Base-by-base conservation (phyloP, 2,329 filamentous ascomycete genomes). In the Colletotrichum gigasporum region DNA sequence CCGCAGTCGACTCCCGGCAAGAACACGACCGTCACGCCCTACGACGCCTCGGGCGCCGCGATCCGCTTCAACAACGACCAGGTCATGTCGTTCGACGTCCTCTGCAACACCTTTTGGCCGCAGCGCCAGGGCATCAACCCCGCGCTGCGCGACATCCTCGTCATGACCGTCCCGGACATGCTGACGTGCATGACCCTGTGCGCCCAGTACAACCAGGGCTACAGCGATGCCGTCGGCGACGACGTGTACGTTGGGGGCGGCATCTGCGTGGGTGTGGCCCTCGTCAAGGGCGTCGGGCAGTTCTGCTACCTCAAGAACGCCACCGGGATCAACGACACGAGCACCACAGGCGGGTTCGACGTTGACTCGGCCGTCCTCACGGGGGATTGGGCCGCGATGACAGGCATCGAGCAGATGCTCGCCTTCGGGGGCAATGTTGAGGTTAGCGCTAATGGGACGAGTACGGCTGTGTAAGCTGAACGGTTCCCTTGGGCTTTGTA, bases 11-110 rank as follows among this genome's bases (percentile, higher is more conserved):
- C n/a, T 10, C 24, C 28, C 18, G 41, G 28, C 18, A 12, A 11
- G 2, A 61, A 52, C 30, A 66, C 45, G 20, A 56, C 20, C 34
- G 55, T 67, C 7, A 67, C 64, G 11, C 55, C 64, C n/a, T 66
- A 66, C 48, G 64, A 67, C 50, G 64, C 62, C 26, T 67, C 64
- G 2, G 64, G 64, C 20, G 48, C 47, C 11, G 54, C 64, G 24
- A 67, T 66, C 41, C 60, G 61, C 60, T 67, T 67, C 62, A 66
- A 66, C 39, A 67, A 67, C 35, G 64, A 67, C 53, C 42, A 65
- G 54, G 64, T 52, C 30, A 65, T 65, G 62, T 60, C 53, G 28
- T 67, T 67, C 5, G 59, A 67, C 28, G 28, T 67, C 12, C 62
- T 66, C 9, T 67, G 63, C 45, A 56, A 67, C 56, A 67, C 65